A percentile compares a stretch with the other conserved stretches of the same genome.
phyloP scores from a whole-genome alignment of 2,329 filamentous ascomycete species.

The Ascosphaera aggregata region DNA sequence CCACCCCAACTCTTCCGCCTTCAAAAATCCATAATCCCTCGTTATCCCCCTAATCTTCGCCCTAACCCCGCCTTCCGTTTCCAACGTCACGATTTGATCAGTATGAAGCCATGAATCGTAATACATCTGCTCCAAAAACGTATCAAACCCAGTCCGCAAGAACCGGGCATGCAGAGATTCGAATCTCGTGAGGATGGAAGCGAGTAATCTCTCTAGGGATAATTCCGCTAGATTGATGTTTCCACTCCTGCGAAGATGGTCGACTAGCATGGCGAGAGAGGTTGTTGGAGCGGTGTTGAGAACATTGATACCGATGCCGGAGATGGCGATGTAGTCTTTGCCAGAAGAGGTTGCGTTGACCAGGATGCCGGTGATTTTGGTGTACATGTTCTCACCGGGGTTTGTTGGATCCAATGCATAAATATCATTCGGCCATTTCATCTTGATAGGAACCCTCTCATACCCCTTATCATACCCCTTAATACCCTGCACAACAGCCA shows the following conservation, averaged over 20 bases:
- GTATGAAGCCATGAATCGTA: constrained; percentile 73
- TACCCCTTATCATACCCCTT: constrained; percentile 59
- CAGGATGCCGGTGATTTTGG: constrained; percentile 84
- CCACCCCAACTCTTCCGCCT: constrained; percentile 58
- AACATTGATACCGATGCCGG: constrained; percentile 72
- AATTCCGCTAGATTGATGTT: constrained; percentile 30
- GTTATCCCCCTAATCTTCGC: constrained; percentile 74
- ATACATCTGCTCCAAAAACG: constrained; percentile 49
- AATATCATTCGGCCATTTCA: constrained; percentile 98
- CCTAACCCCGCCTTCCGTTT: constrained; percentile 50
- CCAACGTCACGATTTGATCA: constrained; percentile 49
- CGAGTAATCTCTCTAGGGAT: constrained; percentile 56
- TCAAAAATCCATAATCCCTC: constrained; percentile 68
- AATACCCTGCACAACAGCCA: constrained; percentile 69
- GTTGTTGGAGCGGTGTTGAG: constrained; percentile 70
- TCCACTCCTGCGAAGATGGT: no score
- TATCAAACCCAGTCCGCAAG: constrained; percentile 48
- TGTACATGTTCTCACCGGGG: constrained; percentile 30
- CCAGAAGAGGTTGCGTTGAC: constrained; percentile 67
- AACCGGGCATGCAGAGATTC: constrained; percentile 60
- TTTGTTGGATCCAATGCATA: constrained; percentile 45
- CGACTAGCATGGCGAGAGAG: constrained; percentile 51
- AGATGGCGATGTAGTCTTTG: constrained; percentile 59
- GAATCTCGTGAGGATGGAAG: constrained; percentile 53
- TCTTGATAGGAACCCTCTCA: constrained; percentile 48